Conservation (phyloP, 2,329 filamentous ascomycete genomes). For the Ceratocystis alfenasii region DNA sequence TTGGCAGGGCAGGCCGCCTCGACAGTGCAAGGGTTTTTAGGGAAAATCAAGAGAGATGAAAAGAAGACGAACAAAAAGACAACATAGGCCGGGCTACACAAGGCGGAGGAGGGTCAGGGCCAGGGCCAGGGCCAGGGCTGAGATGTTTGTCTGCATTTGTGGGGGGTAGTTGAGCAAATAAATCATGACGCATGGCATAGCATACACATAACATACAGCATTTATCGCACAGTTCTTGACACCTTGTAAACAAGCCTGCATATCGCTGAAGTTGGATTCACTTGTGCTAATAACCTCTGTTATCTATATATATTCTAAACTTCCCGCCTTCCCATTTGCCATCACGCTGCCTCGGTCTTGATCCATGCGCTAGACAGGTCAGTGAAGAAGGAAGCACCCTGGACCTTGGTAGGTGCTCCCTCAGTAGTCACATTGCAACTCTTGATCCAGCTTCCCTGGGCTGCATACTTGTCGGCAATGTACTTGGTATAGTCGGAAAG, state of each 20-base stretch:
- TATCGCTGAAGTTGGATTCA: too few species aligned
- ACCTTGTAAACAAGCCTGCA: background rate
- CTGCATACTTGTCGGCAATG: slow-evolving; percentile 35
- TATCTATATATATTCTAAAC: background rate
- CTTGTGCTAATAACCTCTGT: background rate
- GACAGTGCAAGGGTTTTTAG: slow-evolving; percentile 37
- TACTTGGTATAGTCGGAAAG: slow-evolving; percentile 36
- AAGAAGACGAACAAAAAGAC: slow-evolving; percentile 38
- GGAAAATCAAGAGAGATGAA: slow-evolving; percentile 30
- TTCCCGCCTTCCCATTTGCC: too few species aligned
- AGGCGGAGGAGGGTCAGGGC: slow-evolving; percentile 26
- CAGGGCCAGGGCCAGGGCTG: background rate
- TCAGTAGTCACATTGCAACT: slow-evolving; percentile 37
- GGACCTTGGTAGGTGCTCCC: slow-evolving; percentile 32
- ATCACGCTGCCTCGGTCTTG: slow-evolving; percentile 20
- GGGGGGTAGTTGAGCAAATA: slow-evolving; percentile 9
- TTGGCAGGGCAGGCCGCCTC: slow-evolving; percentile 29
- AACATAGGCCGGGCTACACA: slow-evolving; percentile 31
- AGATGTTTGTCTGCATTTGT: background rate
- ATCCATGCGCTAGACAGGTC: slow-evolving; percentile 34
- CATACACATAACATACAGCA: too few species aligned
- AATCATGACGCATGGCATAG: background rate
- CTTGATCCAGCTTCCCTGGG: slow-evolving; percentile 39
- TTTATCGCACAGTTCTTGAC: background rate
- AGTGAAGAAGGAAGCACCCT: slow-evolving; percentile 40